Base-by-base conservation (phyloP, 2,329 filamentous ascomycete species). In the Thermothelomyces thermophilus region DNA sequence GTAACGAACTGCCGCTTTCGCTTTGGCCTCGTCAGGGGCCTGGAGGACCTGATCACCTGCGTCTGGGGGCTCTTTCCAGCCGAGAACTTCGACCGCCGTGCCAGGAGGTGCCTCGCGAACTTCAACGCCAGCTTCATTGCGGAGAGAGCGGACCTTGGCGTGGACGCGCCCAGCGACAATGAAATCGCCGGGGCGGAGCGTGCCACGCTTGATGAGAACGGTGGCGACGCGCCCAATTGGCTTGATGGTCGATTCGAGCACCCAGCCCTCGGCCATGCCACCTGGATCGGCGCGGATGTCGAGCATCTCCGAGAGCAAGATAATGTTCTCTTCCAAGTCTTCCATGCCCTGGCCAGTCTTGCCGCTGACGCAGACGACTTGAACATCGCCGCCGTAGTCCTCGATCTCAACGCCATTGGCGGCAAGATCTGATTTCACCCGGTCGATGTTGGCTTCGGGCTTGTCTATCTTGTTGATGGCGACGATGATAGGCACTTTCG, bases 401-500 rank as follows among this genome's bases (percentile, higher is more conserved):
- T 98, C 93, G 48, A 98, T 86, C 60, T 95, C 86, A 26, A 98
- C 82, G 7, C 87, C 89, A 62, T 95, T 77, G 2, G 82, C 76
- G 8, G 87, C 82, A 20, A 98, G 81, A 65, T 97, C 93, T 49
- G 84, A 76, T 70, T 97, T 97, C 55, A 97, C 90, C 41, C 82
- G 79, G 36, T 96, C 86, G 10, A 90, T 71, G 45, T 89, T 81
- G 5, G 87, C 84, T 52, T 87, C 85, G 52, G 86, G 82, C 69
- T 93, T 95, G 70, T 98, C 93, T 45, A 95, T 80, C 70, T 98
- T 98, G 73, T 93, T 98, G 70, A 97, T 91, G 14, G 94, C 94
- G 44, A 98, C 93, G 51, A 98, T 95, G 43, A 98, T 91, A 5
- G 93, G 91, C 1, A 97, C 93, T 54, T 86, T 85, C 44, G 93